Base-by-base conservation (phyloP, 1,284 basidiomycete species). In the Malassezia cuniculi region DNA sequence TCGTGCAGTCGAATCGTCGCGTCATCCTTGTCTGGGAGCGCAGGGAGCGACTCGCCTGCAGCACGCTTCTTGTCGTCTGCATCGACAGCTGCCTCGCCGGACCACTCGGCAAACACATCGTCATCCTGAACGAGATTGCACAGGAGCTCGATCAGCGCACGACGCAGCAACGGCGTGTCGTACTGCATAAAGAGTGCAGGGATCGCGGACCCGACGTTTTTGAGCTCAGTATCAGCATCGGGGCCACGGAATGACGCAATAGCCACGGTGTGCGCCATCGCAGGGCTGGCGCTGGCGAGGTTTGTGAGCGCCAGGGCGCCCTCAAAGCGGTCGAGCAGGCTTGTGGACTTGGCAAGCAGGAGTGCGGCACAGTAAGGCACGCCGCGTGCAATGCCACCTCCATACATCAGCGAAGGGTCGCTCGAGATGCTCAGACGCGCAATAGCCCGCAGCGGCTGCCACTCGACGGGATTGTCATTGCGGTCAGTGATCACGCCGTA, bases 291-390 rank as follows among this genome's bases (percentile, higher is more conserved):
- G n/a, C 84, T 86, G 1, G 87, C 80, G 24, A 97, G 70, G 63
- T 97, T 97, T 4, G 90, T 97, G 33, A 97, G 74, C 1, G 87
- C 89, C 83, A 97, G 89, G 48, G 87, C 73, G 3, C 80, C 78
- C 68, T 97, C 90, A 59, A 97, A 97, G 30, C 76, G 75, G 59
- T 94, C 85, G 11, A 95, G 71, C 1, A 85, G 76, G 0, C 75
- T 72, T 0, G 77, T 69, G 54, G 82, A 6, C 15, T 31, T 32
- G 6, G 41, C 38, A 4, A 60, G 48, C 33, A 47, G 41, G 4
- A 63, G 48, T 5, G 34, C 34, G 31, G 36, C 48, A 14, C 57
- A 33, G 40, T 50, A 34, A 6, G 49, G 36, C 2, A 50, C 33
- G 5, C 50, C 52, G 0, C 47, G 45, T 11, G 38, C 28, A 3